Conservation (phyloP, 306 rosid species). For the Luffa aegyptiaca region DNA sequence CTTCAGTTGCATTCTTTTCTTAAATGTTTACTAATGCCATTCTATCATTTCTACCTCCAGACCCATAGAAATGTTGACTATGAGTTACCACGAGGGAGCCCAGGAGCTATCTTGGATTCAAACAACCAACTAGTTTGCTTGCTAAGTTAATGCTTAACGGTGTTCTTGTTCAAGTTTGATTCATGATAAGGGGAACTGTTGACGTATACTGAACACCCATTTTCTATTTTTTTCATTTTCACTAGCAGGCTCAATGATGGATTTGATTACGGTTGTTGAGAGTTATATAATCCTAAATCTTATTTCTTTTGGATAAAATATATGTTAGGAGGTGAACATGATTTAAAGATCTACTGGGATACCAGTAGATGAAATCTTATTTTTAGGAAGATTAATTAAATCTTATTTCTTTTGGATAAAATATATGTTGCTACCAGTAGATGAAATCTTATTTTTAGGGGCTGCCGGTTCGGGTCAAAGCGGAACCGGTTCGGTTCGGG, state of each 20-base stretch:
- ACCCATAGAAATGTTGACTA: no score
- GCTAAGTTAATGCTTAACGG: no score
- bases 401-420: no score
- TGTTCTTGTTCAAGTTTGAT: neutral
- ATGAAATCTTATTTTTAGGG: no score
- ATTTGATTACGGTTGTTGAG: neutral
- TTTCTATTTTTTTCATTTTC: neutral
- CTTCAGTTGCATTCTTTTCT: neutral
- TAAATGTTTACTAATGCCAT: neutral
- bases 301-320: neutral
- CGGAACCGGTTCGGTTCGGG: no score
- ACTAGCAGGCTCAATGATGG: neutral
- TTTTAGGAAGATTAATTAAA: no score
- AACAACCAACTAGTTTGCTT: neutral
- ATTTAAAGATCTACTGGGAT: neutral
- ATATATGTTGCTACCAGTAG: no score
- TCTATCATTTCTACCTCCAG: no score
- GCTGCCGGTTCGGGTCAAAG: no score
- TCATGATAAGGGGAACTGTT: neutral
- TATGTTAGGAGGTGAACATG: neutral
- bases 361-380: no score
- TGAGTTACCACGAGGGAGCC: neutral
- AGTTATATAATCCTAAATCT: neutral
- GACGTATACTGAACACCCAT: neutral
- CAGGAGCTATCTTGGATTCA: neutral